These are phyloP conservation scores for Aechmea fasciata DNA, from an alignment of 176 grass and related monocot genomes.

Conservation along the genomic window DNA sequence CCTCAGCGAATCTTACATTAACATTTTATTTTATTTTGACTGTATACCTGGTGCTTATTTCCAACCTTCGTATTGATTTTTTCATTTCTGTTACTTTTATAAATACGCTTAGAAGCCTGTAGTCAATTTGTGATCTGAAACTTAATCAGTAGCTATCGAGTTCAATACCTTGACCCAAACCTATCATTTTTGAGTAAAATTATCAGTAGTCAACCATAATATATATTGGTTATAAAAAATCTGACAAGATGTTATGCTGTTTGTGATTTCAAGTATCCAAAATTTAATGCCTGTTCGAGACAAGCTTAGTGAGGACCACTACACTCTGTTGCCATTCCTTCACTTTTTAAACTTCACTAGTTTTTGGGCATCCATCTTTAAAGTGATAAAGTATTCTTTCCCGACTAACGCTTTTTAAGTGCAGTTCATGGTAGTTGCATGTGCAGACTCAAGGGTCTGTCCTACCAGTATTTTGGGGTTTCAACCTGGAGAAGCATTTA, in stretches of 20 bases:
- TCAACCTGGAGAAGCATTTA: constrained; percentile 90
- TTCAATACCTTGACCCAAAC: neutral
- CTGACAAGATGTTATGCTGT: too few relatives aligned
- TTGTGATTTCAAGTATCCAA: too few relatives aligned
- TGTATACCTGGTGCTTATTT: too few relatives aligned
- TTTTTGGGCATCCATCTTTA: neutral
- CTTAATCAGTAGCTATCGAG: neutral
- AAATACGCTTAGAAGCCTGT: too few relatives aligned
- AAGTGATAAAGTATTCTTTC: neutral
- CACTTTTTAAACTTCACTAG: neutral
- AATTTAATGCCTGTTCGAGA: too few relatives aligned
- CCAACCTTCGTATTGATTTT: too few relatives aligned
- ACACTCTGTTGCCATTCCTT: neutral
- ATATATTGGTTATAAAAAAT: too few relatives aligned
- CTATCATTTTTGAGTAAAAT: neutral
- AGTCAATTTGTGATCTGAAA: too few relatives aligned
- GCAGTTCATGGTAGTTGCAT: constrained; percentile 95
- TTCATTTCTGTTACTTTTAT: too few relatives aligned
- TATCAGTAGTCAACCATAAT: too few relatives aligned
- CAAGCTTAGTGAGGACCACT: neutral
- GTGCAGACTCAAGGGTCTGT: constrained; percentile 88
- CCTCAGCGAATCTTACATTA: too few relatives aligned
- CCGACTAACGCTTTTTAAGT: constrained; percentile 28
- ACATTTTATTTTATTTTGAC: too few relatives aligned
- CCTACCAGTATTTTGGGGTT: constrained; percentile 70